phyloP scores from a whole-genome alignment of 345 rosid species.

The Salix purpurea region DNA sequence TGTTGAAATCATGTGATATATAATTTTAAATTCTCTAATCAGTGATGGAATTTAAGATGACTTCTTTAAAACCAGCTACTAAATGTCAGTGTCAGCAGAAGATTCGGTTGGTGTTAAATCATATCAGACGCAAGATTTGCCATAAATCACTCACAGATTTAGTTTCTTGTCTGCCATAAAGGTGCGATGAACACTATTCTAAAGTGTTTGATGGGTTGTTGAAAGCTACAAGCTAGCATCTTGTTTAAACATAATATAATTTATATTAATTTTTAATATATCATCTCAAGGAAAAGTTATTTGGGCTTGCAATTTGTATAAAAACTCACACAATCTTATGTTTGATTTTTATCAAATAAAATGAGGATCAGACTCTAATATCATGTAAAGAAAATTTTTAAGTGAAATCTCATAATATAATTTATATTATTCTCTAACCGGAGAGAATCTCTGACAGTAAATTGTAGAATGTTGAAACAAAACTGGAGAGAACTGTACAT shows the following conservation, averaged over 20 bases:
- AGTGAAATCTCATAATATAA: fast-evolving
- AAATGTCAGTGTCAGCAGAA: background rate
- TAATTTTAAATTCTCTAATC: background rate
- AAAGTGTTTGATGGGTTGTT: background rate
- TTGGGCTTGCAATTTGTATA: too few species aligned
- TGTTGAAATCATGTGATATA: background rate
- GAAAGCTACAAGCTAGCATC: background rate
- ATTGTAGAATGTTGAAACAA: background rate
- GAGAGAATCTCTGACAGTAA: too few species aligned
- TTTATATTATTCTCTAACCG: too few species aligned
- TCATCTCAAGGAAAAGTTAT: too few species aligned
- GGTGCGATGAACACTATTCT: background rate
- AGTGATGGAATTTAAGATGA: background rate
- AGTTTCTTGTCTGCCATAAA: background rate
- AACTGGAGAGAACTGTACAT: background rate
- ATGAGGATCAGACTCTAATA: too few species aligned
- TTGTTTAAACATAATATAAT: too few species aligned
- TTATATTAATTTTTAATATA: too few species aligned
- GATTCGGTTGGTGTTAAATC: background rate
- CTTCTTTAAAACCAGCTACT: background rate
- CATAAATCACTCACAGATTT: background rate
- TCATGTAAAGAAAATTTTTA: too few species aligned
- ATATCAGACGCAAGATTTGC: background rate
- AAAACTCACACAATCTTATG: fast-evolving
- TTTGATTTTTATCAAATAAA: too few species aligned